Base-by-base conservation (phyloP, 495 filamentous ascomycete genomes). In the Podospora pseudoanserina region DNA sequence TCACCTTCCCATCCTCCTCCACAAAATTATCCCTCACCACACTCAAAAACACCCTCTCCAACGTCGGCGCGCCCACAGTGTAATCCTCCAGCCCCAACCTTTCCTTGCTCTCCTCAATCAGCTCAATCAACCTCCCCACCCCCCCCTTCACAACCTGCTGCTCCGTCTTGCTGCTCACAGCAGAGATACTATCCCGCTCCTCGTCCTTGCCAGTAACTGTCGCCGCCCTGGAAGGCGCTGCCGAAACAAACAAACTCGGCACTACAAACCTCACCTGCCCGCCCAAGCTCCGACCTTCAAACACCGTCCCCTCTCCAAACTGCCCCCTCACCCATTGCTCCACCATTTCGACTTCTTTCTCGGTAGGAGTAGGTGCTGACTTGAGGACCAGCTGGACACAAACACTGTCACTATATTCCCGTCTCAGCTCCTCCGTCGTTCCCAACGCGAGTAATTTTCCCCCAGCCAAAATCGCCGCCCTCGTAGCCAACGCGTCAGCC, bases 1-100 rank as follows among this genome's bases (percentile, higher is more conserved):
- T 67, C 72, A 75, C 78, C 71, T 75, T 73, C 63, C 89, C 88
- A 79, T 93, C 90, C 76, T 94, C 92, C 65, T 85, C 79, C 4
- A 92, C 84, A 75, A 89, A 85, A 74, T 92, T 88, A 77, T 86
- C 85, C 30, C 85, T 86, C 1, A 94, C 90, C 72, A 94, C 92
- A 34, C 79, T 87, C 77, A 96, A 77, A 78, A 96, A 96, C 1
- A 94, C 91, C 76, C 93, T 88, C 77, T 94, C 92, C 65, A 94
- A 81, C 15, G 90, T 93, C 54, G 90, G 92, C 67, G 89, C 89
- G 49, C 85, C 88, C 69, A 92, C 88, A 57, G 87, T 89, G 76
- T 91, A 94, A 75, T 90, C 89, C 78, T 89, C 86, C 57, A 94
- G 79, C 0, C 90, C 88, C 30, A 93, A 74, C 39, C 78, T 77